phyloP scores from a whole-genome alignment of 2,329 filamentous ascomycete genomes.

The Hymenoscyphus linearis region DNA sequence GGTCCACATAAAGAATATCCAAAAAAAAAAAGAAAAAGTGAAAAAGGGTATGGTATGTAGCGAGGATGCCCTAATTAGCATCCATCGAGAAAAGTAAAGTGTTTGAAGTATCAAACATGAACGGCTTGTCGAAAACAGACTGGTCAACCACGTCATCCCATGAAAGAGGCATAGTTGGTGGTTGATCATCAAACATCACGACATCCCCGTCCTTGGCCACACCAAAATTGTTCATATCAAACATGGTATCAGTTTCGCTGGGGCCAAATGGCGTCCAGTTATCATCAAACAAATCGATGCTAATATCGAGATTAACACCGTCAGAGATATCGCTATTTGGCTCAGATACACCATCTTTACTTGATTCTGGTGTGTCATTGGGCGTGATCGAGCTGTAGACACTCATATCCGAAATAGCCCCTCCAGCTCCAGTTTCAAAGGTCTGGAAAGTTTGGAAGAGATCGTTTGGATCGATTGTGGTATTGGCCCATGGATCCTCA shows the following conservation, averaged over 20 bases:
- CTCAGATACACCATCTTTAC: conserved; percentile 55
- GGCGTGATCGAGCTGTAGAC: conserved; percentile 52
- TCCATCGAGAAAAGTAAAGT: conserved; percentile 40
- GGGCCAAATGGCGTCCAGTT: conserved; percentile 42
- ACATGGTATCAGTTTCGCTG: conserved; percentile 39
- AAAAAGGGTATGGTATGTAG: conserved; percentile 6
- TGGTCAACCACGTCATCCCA: conserved; percentile 46
- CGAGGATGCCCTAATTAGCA: conserved; percentile 23
- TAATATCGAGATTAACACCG: conserved; percentile 47
- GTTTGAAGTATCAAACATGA: conserved; percentile 47
- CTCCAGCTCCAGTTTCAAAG: conserved; percentile 39
- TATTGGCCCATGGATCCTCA: conserved; percentile 36
- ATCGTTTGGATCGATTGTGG: conserved; percentile 50
- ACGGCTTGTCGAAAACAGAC: conserved; percentile 47
- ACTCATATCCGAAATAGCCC: conserved; percentile 47
- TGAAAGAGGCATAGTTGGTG: conserved; percentile 25
- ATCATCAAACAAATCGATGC: conserved; percentile 34
- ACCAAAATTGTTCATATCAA: conserved; percentile 38
- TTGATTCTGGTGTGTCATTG: conserved; percentile 60
- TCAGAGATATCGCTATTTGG: conserved; percentile 59
- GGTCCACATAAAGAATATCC: conserved; percentile 10
- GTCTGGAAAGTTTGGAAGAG: conserved; percentile 39
- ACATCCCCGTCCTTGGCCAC: conserved; percentile 28
- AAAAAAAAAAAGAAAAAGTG: conserved; percentile 11
- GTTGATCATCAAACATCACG: conserved; percentile 27